phyloP scores from a whole-genome alignment of 1,139 yeast genomes.

The Protomyces lactucae-debilis region DNA sequence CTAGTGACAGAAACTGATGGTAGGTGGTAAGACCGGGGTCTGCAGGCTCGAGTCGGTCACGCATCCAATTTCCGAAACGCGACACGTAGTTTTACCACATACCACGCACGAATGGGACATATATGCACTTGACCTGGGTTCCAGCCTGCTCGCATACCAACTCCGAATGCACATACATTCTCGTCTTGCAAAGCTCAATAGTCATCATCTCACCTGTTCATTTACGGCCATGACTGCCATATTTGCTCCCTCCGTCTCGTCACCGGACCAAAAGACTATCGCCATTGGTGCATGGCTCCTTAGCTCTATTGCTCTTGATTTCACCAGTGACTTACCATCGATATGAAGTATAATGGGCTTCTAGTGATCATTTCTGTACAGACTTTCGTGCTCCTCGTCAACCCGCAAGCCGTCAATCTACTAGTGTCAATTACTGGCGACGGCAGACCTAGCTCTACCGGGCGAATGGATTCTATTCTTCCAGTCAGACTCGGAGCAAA shows the following conservation, averaged over 20 bases:
- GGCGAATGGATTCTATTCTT: constrained; percentile 17
- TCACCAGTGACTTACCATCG: constrained; percentile 5
- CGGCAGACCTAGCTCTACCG: not conserved
- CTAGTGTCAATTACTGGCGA: not conserved
- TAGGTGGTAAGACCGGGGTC: not conserved
- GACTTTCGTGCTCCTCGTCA: not conserved
- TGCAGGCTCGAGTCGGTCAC: too few species aligned
- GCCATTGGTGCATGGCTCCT: constrained; percentile 17
- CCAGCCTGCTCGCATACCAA: too few species aligned
- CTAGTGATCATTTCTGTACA: constrained; percentile 7
- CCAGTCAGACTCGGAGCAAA: too few species aligned
- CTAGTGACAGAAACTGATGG: not conserved
- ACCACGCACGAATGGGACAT: too few species aligned
- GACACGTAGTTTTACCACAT: too few species aligned
- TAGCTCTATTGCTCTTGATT: constrained; percentile 11
- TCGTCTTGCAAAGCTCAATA: too few species aligned
- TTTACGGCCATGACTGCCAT: too few species aligned
- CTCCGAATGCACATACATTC: too few species aligned
- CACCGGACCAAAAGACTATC: constrained; percentile 10
- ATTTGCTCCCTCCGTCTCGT: not conserved
- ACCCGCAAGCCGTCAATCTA: constrained; percentile 1
- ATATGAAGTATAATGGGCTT: not conserved
- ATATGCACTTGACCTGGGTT: too few species aligned
- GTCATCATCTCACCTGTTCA: too few species aligned
- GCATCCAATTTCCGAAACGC: too few species aligned